Evolutionary conservation across 2,329 filamentous ascomycete species (phyloP).

Genomic region (Pseudogymnoascus sp.): DNA sequence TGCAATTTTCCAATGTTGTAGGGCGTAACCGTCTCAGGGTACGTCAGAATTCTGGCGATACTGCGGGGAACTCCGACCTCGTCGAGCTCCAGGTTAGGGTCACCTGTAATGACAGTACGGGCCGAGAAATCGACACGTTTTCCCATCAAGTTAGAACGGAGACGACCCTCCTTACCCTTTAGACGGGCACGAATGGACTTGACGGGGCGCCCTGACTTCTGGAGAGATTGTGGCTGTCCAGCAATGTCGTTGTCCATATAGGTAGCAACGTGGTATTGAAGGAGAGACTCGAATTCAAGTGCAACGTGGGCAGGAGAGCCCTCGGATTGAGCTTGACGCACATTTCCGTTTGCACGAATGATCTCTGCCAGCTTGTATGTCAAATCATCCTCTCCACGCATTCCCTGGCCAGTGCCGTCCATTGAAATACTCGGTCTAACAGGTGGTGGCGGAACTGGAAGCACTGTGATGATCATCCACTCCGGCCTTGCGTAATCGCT

Average conservation of each 20-base stretch:
- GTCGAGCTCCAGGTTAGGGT: conserved; percentile 91
- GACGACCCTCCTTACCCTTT: conserved; percentile 97
- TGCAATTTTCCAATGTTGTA: conserved; percentile 96
- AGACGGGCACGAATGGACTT: conserved; percentile 95
- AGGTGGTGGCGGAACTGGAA: conserved; percentile 90
- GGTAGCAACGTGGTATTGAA: conserved; percentile 97
- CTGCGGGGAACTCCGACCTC: conserved; percentile 94
- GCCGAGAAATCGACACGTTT: conserved; percentile 99
- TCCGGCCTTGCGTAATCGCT: conserved; percentile 92
- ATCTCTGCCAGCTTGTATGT: conserved; percentile 99
- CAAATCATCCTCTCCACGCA: conserved; percentile 96
- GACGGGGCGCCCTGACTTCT: conserved; percentile 93
- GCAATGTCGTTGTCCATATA: conserved; percentile 99
- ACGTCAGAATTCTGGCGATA: conserved; percentile 88
- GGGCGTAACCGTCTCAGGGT: conserved; percentile 92
- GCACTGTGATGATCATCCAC: conserved; percentile 95
- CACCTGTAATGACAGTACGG: conserved; percentile 98
- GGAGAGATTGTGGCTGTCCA: conserved; percentile 84
- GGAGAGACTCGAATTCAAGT: conserved; percentile 78
- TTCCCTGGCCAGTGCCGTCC: conserved; percentile 84
- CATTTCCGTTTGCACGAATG: conserved; percentile 93
- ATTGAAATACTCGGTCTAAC: conserved; percentile 96
- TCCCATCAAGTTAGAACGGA: conserved; percentile 98
- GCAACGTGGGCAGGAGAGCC: conserved; percentile 88
- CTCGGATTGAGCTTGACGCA: conserved; percentile 82